Base-by-base conservation (phyloP, 2,329 filamentous ascomycete genomes). In the Monosporascus cannonballus region DNA sequence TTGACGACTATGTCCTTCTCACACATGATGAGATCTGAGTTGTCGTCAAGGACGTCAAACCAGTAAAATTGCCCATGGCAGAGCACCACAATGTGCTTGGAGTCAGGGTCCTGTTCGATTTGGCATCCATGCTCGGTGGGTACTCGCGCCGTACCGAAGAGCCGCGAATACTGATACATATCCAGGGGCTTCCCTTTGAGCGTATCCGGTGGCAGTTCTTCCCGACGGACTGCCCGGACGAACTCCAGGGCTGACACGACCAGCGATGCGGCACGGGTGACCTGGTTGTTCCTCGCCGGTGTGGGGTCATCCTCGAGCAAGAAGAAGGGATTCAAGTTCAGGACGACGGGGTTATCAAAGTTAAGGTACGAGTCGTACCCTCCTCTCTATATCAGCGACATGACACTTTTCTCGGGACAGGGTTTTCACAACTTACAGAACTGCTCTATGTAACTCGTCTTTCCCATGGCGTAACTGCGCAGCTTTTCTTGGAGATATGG, bases 311-410 rank as follows among this genome's bases (percentile, higher is more conserved):
- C 94, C 71, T 96, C 94, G 50, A 99, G 79, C 52, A 99, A 77
- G 75, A 99, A 99, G 74, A 99, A 99, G 0, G 94, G 94, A 66
- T 99, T 99, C 59, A 99, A 75, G 72, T 99, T 97, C 60, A 99
- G 80, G 41, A 99, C 94, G 41, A 99, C 94, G 0, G 94, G 92
- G 65, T 96, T 97, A 68, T 97, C 94, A 67, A 87, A 99, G 73
- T 97, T 97, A 57, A 99, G 79, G 67, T 97, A 99, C 30, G 94
- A 97, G 69, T 99, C 94, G 68, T 97, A 97, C 94, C 92, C 92
- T 96, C 17, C 3, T 8, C 42, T 30, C 22, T 15, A n/a, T 46
- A 27, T 46, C 25, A 46, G 42, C 4, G 24, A 17, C 20, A n/a
- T 18, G 22, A 25, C 14, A 2, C 25, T 15, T 46, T 46, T 9